Conservation (phyloP, 306 rosid genomes). For the Urtica urens region DNA sequence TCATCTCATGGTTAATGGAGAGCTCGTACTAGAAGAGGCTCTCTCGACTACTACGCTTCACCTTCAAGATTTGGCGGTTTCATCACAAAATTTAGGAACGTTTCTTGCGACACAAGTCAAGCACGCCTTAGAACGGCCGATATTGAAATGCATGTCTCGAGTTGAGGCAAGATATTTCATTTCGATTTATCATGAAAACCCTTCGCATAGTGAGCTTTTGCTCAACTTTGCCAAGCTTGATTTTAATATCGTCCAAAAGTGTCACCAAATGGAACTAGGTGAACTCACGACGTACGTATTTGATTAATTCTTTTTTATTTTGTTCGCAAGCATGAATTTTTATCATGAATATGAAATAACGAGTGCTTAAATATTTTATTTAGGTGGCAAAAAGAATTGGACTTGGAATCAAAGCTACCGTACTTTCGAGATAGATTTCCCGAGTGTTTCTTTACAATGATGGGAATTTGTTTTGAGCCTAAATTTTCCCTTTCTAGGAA, state of each 20-base stretch:
- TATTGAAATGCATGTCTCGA: slow-evolving; percentile 9
- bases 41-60: slow-evolving; percentile 2
- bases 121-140: slow-evolving; percentile 15
- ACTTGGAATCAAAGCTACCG: slow-evolving; percentile 17
- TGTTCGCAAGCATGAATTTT: background rate
- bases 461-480: slow-evolving; percentile 18
- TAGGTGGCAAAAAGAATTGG: slow-evolving; percentile 35
- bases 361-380: background rate
- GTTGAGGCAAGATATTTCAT: slow-evolving; percentile 10
- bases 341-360: background rate
- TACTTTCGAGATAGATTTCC: slow-evolving; percentile 27
- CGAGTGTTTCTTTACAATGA: slow-evolving; percentile 15
- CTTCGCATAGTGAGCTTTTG: slow-evolving; percentile 1
- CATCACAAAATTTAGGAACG: background rate
- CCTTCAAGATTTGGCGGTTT: background rate
- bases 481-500: slow-evolving; percentile 16
- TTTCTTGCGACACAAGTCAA: slow-evolving; percentile 19
- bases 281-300: slow-evolving; percentile 3
- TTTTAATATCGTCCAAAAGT: slow-evolving; percentile 19
- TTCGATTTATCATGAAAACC: slow-evolving; percentile 11
- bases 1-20: background rate
- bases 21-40: slow-evolving; percentile 17
- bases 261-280: slow-evolving; percentile 13
- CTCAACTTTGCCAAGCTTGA: slow-evolving; percentile 17
- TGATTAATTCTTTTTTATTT: background rate